phyloP scores from a whole-genome alignment of 2,329 filamentous ascomycete species.

The Fusarium nodosum region DNA sequence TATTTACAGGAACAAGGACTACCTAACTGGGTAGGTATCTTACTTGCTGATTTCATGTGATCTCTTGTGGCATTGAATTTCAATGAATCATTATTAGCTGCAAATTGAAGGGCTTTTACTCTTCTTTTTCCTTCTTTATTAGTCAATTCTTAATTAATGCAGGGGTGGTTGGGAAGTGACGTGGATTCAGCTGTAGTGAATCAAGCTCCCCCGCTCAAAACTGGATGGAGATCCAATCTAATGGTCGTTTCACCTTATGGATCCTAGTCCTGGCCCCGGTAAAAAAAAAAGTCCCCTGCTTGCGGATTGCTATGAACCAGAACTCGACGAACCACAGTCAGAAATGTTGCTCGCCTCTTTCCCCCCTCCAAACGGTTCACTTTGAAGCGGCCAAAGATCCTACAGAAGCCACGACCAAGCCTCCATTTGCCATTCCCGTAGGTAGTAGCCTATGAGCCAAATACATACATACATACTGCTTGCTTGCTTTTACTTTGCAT shows the following conservation, averaged over 20 bases:
- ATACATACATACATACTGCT: conserved; percentile 8
- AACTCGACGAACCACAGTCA: conserved; percentile 41
- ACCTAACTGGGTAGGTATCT: background rate
- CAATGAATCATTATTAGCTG: conserved; percentile 4
- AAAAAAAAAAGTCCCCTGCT: conserved; percentile 34
- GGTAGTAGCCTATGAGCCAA: conserved; percentile 12
- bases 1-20: background rate
- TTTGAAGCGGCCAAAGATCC: conserved; percentile 4
- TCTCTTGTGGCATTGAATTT: conserved; percentile 1
- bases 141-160: conserved; percentile 18
- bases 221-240: conserved; percentile 33
- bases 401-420: conserved; percentile 37
- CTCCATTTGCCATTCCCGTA: conserved; percentile 32
- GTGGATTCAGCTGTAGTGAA: conserved; percentile 45
- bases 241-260: conserved; percentile 47
- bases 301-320: conserved; percentile 37
- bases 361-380: background rate
- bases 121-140: background rate
- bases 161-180: conserved; percentile 25
- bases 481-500: conserved; percentile 20
- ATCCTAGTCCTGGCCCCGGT: conserved; percentile 24
- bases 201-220: conserved; percentile 25
- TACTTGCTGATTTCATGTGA: background rate
- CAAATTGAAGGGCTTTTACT: conserved; percentile 20
- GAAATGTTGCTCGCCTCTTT: conserved; percentile 37